Percentiles rank a stretch among this genome's conserved stretches.
Conservation (phyloP, 768 basidiomycete genomes). For the Sutorius australiensis region DNA sequence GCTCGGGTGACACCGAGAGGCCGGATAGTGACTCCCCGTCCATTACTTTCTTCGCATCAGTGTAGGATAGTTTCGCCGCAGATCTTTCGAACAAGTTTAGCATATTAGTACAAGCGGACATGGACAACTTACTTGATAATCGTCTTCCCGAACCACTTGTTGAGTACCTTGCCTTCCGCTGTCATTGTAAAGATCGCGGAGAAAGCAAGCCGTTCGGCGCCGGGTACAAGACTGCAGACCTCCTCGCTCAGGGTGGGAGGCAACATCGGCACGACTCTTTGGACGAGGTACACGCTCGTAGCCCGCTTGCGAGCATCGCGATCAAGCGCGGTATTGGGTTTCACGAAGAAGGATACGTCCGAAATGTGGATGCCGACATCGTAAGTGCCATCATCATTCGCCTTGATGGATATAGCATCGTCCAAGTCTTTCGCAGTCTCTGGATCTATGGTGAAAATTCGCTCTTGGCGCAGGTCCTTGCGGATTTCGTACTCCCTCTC, state of each 20-base stretch:
- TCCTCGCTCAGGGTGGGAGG: slow-evolving; percentile 92
- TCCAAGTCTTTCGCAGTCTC: slow-evolving; percentile 87
- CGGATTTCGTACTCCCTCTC: slow-evolving; percentile 86
- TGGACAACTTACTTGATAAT: slow-evolving; percentile 70
- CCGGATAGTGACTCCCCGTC: slow-evolving; percentile 61
- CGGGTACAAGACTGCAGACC: slow-evolving; percentile 87
- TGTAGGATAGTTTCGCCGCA: slow-evolving; percentile 79
- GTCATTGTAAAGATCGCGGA: slow-evolving; percentile 85
- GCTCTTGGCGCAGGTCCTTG: slow-evolving; percentile 79
- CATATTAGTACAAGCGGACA: not conserved
- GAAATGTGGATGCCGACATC: slow-evolving; percentile 95
- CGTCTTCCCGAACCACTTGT: slow-evolving; percentile 92
- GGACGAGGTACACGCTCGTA: slow-evolving; percentile 94
- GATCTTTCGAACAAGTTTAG: slow-evolving; percentile 50
- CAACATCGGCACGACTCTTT: slow-evolving; percentile 95
- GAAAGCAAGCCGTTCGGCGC: slow-evolving; percentile 87
- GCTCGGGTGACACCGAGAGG: slow-evolving; percentile 52
- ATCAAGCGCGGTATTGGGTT: slow-evolving; percentile 94
- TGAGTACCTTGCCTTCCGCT: slow-evolving; percentile 72
- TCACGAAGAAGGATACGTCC: slow-evolving; percentile 94
- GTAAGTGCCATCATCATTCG: slow-evolving; percentile 88
- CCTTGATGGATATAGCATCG: slow-evolving; percentile 87
- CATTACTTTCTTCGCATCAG: slow-evolving; percentile 77
- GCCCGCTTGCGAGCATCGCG: slow-evolving; percentile 97
- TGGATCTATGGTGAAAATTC: slow-evolving; percentile 94